A percentile compares a stretch with the other conserved stretches of the same genome.
These are phyloP conservation scores for Thalassiosira ordinaria DNA, from an alignment of 352 stramenopile species.

Conservation along the genomic window DNA sequence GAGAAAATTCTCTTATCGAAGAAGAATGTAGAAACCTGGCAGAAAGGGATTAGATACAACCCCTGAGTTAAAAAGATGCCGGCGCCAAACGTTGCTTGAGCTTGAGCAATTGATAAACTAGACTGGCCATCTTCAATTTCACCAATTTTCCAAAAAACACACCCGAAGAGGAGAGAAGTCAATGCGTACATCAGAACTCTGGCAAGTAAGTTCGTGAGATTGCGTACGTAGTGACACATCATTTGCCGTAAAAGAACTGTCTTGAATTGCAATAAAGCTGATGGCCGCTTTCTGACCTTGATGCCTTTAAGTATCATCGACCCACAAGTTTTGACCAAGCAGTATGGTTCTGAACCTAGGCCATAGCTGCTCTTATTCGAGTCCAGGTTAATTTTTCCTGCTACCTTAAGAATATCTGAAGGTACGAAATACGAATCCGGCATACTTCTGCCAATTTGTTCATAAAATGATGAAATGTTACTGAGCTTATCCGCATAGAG, in stretches of 20 bases:
- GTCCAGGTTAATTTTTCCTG: no score
- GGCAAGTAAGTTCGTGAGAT: not conserved
- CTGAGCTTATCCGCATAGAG: conserved; percentile 1
- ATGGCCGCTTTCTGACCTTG: not conserved
- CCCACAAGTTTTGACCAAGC: not conserved
- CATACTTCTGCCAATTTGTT: not conserved
- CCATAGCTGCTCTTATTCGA: not conserved
- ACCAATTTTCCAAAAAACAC: not conserved
- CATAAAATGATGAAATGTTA: not conserved
- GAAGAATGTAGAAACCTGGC: conserved; percentile 9
- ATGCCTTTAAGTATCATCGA: not conserved
- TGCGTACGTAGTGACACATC: conserved; percentile 8
- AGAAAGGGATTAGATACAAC: not conserved
- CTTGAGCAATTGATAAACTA: not conserved
- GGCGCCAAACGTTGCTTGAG: not conserved
- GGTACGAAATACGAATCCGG: not conserved
- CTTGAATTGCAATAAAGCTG: not conserved
- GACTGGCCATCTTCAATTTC: not conserved
- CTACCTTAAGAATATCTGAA: not conserved
- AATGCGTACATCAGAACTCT: not conserved
- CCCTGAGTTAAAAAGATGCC: not conserved
- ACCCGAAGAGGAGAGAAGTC: not conserved
- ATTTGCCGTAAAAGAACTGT: conserved; percentile 1
- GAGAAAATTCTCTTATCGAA: conserved; percentile 17
- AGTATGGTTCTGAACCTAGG: not conserved